These are phyloP conservation scores for Carex pumila DNA, from an alignment of 176 grass and related monocot genomes.

Conservation along the genomic window DNA sequence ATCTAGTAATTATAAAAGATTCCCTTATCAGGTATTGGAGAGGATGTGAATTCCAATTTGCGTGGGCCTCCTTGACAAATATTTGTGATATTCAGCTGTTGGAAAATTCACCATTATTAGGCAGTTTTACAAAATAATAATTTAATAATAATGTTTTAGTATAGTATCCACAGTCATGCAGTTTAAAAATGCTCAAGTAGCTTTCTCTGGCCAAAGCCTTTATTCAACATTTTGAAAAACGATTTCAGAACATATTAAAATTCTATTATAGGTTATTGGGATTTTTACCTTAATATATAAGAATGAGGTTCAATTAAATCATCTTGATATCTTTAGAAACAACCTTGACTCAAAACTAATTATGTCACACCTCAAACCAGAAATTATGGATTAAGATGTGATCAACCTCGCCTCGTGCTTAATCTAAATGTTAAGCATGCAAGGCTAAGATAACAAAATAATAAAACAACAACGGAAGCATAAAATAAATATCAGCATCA, in stretches of 20 bases:
- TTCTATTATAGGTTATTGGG: background rate
- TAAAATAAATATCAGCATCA: too few relatives aligned
- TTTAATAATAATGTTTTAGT: background rate
- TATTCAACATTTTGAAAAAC: background rate
- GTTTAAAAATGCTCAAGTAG: background rate
- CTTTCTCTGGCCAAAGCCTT: background rate
- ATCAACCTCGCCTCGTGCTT: too few relatives aligned
- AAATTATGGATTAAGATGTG: too few relatives aligned
- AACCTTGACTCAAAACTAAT: background rate
- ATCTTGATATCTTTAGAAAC: background rate
- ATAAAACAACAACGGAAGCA: too few relatives aligned
- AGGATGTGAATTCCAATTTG: background rate
- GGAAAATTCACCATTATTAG: background rate
- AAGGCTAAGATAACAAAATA: too few relatives aligned
- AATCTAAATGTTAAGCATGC: too few relatives aligned
- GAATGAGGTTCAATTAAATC: background rate
- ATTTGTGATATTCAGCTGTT: background rate
- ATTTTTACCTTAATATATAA: background rate
- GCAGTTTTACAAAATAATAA: background rate
- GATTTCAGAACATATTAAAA: background rate
- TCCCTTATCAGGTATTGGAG: too few relatives aligned
- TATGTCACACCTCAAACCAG: too few relatives aligned
- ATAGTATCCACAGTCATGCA: background rate
- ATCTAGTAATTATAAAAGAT: too few relatives aligned
- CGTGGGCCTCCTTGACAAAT: background rate